A percentile compares a stretch with the other conserved stretches of the same genome.
Evolutionary conservation across 1,139 yeast genomes (phyloP).

Genomic region (Blastobotrys illinoisensis): DNA sequence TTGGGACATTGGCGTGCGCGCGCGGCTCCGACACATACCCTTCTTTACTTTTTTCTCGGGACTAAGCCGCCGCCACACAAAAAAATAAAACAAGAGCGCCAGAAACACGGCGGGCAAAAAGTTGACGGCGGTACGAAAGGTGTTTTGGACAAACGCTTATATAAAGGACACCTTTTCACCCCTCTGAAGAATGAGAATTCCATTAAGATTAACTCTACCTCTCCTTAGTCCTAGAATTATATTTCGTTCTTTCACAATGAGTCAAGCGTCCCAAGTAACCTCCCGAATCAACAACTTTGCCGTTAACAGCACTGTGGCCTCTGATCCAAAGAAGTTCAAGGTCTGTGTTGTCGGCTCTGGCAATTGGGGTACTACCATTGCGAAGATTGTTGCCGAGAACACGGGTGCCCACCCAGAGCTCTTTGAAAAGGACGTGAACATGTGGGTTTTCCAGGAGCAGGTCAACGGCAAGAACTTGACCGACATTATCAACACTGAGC

Average conservation of each 20-base stretch:
- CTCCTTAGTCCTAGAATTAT: not conserved
- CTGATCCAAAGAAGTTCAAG: conserved; percentile 17
- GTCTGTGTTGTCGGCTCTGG: conserved; percentile 41
- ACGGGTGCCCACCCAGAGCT: conserved; percentile 60
- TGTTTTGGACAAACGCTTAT: not conserved
- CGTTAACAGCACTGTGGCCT: conserved; percentile 1
- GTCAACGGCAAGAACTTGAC: conserved; percentile 62
- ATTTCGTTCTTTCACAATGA: not conserved
- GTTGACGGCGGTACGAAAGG: not conserved
- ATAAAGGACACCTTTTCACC: not conserved
- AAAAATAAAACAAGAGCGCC: not conserved
- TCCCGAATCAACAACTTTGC: conserved; percentile 13
- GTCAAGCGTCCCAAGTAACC: conserved; percentile 10
- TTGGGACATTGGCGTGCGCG: not conserved
- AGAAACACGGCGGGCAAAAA: conserved; percentile 4
- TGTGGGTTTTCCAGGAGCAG: conserved; percentile 93
- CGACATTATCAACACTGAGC: conserved; percentile 77
- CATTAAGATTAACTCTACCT: not conserved
- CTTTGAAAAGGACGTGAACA: conserved; percentile 64
- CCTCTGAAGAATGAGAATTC: not conserved
- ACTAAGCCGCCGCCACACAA: not conserved
- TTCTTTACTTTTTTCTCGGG: not conserved
- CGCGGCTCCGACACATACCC: not conserved
- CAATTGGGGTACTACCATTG: conserved; percentile 85
- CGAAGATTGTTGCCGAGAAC: conserved; percentile 88